Evolutionary conservation across 2,329 filamentous ascomycete species (phyloP).

Genomic region (Apiospora aurea): DNA sequence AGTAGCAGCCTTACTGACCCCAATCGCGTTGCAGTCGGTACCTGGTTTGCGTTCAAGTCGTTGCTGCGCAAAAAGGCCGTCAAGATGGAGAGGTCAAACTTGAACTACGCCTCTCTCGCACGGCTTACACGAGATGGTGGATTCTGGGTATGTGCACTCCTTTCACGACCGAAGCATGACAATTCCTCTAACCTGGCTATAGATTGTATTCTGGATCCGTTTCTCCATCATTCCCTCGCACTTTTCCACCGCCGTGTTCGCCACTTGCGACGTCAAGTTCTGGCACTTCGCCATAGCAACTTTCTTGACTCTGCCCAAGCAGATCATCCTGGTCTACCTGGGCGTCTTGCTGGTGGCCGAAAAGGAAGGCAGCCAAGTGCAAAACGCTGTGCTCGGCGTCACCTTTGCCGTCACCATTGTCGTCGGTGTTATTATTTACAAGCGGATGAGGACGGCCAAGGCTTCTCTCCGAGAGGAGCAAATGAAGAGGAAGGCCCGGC

Average conservation of each 20-base stretch:
- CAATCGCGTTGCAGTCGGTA: conserved; percentile 38
- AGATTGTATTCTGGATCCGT: conserved; percentile 50
- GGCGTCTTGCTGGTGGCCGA: conserved; percentile 45
- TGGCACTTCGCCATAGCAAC: conserved; percentile 49
- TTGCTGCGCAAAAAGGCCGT: conserved; percentile 44
- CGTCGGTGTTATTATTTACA: conserved; percentile 46
- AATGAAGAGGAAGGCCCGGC: not conserved
- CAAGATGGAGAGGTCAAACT: conserved; percentile 48
- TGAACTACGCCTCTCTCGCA: conserved; percentile 49
- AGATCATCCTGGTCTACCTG: conserved; percentile 50
- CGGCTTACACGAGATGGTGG: conserved; percentile 49
- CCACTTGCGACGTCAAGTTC: conserved; percentile 50
- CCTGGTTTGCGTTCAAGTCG: conserved; percentile 51
- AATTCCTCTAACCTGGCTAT: conserved; percentile 21
- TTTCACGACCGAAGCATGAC: no score
- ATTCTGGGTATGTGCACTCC: conserved; percentile 43
- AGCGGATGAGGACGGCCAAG: conserved; percentile 46
- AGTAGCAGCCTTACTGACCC: not conserved
- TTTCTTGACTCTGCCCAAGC: conserved; percentile 50
- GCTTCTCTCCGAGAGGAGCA: conserved; percentile 45
- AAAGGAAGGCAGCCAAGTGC: conserved; percentile 38
- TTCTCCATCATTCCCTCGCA: conserved; percentile 50
- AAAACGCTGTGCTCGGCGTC: conserved; percentile 44
- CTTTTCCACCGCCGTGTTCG: conserved; percentile 52
- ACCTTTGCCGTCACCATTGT: conserved; percentile 45